Percentiles rank a stretch among this genome's conserved stretches.
Evolutionary conservation across 2,329 filamentous ascomycete genomes (phyloP).

Genomic region (Talaromyces sp.): DNA sequence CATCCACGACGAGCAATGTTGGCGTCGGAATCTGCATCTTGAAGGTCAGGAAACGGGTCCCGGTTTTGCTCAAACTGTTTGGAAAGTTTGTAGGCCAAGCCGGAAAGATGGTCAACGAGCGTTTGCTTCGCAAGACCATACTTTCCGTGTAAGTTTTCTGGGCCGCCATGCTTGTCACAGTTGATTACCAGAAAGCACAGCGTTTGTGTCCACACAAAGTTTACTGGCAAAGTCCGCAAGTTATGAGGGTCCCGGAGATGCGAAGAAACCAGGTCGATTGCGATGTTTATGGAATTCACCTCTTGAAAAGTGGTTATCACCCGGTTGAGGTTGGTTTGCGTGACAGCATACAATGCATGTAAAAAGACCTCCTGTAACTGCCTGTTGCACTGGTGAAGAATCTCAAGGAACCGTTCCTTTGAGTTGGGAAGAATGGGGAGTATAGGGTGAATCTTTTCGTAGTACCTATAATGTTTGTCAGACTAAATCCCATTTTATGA

Average conservation of each 20-base stretch:
- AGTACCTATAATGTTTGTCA: slow-evolving; percentile 30
- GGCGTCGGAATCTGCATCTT: slow-evolving; percentile 36
- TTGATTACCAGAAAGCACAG: slow-evolving; percentile 40
- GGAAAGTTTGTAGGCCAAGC: slow-evolving; percentile 35
- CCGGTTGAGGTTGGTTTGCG: slow-evolving; percentile 33
- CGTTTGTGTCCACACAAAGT: slow-evolving; percentile 39
- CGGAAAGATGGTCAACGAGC: slow-evolving; percentile 35
- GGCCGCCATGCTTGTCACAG: slow-evolving; percentile 37
- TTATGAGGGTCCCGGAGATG: slow-evolving; percentile 34
- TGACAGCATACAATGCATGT: slow-evolving; percentile 36
- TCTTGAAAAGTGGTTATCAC: slow-evolving; percentile 30
- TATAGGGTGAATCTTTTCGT: slow-evolving; percentile 36
- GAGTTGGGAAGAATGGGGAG: slow-evolving; percentile 39
- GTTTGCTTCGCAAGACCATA: slow-evolving; percentile 37
- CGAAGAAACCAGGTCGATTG: slow-evolving; percentile 35
- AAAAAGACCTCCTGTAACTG: slow-evolving; percentile 38
- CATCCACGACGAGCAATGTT: slow-evolving; percentile 38
- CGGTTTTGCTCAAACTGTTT: slow-evolving; percentile 36
- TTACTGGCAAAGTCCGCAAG: slow-evolving; percentile 29
- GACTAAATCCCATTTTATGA: neutral
- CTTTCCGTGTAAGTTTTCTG: slow-evolving; percentile 38
- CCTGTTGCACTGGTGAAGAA: slow-evolving; percentile 36
- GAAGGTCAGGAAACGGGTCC: slow-evolving; percentile 28
- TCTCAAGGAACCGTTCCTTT: slow-evolving; percentile 31
- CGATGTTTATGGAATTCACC: slow-evolving; percentile 34